Evolutionary conservation across 2,329 filamentous ascomycete species (phyloP).

Genomic region (Colletotrichum viniferum): DNA sequence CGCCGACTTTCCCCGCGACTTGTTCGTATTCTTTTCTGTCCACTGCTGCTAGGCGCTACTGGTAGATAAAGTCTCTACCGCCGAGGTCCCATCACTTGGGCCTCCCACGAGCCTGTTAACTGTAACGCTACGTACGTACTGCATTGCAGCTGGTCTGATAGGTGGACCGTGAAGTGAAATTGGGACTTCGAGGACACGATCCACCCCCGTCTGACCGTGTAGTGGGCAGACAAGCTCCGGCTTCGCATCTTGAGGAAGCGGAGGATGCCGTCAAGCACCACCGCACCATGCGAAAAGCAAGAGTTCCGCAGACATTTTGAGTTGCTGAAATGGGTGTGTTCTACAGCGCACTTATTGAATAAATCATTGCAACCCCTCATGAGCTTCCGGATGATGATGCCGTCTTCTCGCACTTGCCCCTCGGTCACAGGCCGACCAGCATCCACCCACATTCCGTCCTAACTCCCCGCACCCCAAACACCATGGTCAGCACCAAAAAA

Average conservation of each 20-base stretch:
- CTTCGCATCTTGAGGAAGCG: neutral
- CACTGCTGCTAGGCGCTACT: neutral
- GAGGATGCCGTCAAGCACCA: neutral
- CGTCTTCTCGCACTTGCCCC: neutral
- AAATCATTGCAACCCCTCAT: neutral
- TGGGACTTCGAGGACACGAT: neutral
- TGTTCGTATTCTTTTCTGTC: neutral
- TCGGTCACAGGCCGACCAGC: neutral
- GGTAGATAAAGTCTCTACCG: neutral
- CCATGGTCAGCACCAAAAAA: neutral
- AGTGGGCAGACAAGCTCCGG: neutral
- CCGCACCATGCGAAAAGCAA: neutral
- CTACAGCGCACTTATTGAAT: neutral
- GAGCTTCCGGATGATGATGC: neutral
- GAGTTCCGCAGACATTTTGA: neutral
- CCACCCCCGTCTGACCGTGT: neutral
- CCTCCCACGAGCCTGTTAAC: neutral
- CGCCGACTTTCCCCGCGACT: neutral
- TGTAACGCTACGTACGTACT: neutral
- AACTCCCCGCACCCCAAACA: neutral
- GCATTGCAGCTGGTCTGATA: neutral
- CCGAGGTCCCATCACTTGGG: neutral
- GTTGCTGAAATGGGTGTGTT: neutral
- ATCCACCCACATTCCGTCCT: conserved; percentile 5
- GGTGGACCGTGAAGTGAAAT: neutral